Percentiles rank a stretch among this genome's conserved stretches.
Conservation (phyloP, 331 rosid genomes). For the Quercus phellos region DNA sequence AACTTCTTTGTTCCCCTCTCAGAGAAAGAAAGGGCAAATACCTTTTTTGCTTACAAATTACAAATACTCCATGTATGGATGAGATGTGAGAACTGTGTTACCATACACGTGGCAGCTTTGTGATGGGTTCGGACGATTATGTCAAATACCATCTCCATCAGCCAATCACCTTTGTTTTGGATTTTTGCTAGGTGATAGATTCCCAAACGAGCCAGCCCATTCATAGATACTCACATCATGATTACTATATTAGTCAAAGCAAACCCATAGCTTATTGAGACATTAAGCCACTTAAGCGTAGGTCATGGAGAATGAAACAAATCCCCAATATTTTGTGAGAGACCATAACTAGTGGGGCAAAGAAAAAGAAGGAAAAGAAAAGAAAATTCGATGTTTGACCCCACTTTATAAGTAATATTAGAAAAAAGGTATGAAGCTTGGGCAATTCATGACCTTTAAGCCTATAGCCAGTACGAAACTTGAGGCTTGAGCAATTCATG, state of each 20-base stretch:
- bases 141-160: not conserved
- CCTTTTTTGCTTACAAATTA: not conserved
- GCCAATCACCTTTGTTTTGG: not conserved
- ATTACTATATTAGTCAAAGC: not conserved
- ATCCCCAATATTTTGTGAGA: not conserved
- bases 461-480: too few relatives aligned
- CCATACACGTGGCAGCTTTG: conserved; percentile 14
- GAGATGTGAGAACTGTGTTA: not conserved
- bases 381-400: not conserved
- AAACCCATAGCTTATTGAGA: not conserved
- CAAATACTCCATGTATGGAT: not conserved
- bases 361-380: not conserved
- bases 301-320: not conserved
- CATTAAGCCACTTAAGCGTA: too few relatives aligned
- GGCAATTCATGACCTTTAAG: not conserved
- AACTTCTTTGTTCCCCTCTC: not conserved
- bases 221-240: not conserved
- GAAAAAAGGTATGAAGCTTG: not conserved
- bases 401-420: not conserved
- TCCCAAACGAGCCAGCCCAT: not conserved
- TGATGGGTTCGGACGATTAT: conserved; percentile 1
- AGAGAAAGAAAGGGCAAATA: not conserved
- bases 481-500: not conserved
- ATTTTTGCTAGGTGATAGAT: not conserved
- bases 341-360: not conserved